These are phyloP conservation scores for Penicillium silybi DNA, from an alignment of 495 filamentous ascomycete genomes.

Conservation along the genomic window DNA sequence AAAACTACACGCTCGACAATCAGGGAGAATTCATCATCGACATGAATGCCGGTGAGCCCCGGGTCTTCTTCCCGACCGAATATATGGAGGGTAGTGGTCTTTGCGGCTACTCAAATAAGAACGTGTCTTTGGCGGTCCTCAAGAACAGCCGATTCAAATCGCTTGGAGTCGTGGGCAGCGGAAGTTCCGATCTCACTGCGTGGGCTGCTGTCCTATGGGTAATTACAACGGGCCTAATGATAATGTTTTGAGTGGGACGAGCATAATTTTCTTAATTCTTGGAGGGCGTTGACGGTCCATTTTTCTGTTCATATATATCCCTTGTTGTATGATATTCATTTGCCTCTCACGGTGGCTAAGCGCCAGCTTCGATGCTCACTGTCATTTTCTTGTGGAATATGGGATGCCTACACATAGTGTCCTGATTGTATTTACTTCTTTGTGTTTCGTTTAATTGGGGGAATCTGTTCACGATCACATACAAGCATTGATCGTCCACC, in stretches of 20 bases:
- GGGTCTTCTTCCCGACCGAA: slow-evolving; percentile 38
- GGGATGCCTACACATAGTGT: neutral
- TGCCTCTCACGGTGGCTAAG: neutral
- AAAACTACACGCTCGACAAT: slow-evolving; percentile 35
- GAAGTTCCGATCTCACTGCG: neutral
- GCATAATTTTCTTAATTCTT: neutral
- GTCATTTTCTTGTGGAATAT: neutral
- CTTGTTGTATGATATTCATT: neutral
- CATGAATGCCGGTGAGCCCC: slow-evolving; percentile 48
- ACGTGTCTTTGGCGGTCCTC: slow-evolving; percentile 14
- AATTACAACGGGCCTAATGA: neutral
- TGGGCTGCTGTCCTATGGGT: neutral
- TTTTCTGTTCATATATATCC: neutral
- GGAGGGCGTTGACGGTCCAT: neutral
- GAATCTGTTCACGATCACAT: neutral
- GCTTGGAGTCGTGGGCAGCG: neutral
- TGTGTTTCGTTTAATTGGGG: neutral
- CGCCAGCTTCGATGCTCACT: neutral
- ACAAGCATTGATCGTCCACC: neutral
- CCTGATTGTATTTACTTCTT: neutral
- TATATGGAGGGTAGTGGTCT: slow-evolving; percentile 34
- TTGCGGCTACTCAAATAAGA: slow-evolving; percentile 25
- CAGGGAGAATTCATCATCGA: slow-evolving; percentile 42
- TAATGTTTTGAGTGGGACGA: neutral
- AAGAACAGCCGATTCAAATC: slow-evolving; percentile 6